Evolutionary conservation across 2,329 filamentous ascomycete species (phyloP), one percentile per base, ranked within the genome.

Genomic region (Stagonosporopsis cucurbitacearum): DNA sequence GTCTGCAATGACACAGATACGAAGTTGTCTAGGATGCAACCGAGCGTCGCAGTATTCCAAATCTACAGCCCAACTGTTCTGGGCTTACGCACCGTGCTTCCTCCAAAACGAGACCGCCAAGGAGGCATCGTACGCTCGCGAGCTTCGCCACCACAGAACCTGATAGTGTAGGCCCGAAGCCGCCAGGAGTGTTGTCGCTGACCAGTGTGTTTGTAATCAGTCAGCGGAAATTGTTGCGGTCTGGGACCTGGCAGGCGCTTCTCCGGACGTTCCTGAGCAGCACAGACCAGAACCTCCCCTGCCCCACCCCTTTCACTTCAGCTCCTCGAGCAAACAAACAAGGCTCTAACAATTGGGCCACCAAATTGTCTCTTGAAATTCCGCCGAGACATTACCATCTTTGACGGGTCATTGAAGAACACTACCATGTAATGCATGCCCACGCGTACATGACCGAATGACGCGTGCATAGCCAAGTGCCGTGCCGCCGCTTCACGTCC

Each of bases 381-480:
- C 20, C 17, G 28, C 47, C 42, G 20, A 51, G 19, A 36, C 20
- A 28, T 8, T 12, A 17, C 9, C 19, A n/a, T 33, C 2, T 17
- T 5, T 26, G 20, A 11, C 15, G 37, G 7, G 13, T 7, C 15
- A 40, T 12, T 22, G 19, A 22, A 12, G 4, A 17, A 9, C 17
- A 17, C 19, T 2, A 19, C 17, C 15, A 7, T 19, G 20, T 15
- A 37, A 20, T 32, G 5, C 17, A 25, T 33, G 42, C 37, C 33
- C 30, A 43, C 48, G 42, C 53, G 43, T 51, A 47, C 47, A 47
- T 9, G 19, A 19, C 39, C 19, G 12, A 46, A 55, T 41, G 40
- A 55, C 52, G 44, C 35, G 20, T 35, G 28, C 35, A 46, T 40
- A 30, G 50, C 50, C 43, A 46, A 35, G 37, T 45, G 53, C 41